Percentiles rank a stretch among this genome's conserved stretches.
Evolutionary conservation across 306 rosid genomes (phyloP).

Genomic region (Parietaria judaica): DNA sequence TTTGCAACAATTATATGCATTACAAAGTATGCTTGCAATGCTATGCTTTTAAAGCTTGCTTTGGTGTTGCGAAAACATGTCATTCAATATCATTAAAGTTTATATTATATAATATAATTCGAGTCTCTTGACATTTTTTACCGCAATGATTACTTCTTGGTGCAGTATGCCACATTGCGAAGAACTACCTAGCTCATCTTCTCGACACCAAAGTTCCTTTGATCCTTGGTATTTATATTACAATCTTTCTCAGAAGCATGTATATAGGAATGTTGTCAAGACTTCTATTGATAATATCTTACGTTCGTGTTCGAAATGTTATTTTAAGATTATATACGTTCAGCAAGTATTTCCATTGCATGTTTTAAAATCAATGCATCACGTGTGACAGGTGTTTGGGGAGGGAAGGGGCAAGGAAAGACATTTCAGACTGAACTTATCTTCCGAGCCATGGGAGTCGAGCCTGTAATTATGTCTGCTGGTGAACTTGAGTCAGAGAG

Average conservation of each 20-base stretch:
- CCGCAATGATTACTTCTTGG: conserved; percentile 12
- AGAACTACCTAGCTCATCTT: conserved; percentile 72
- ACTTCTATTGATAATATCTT: too few relatives aligned
- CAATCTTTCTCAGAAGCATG: conserved; percentile 4
- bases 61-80: not conserved
- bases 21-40: not conserved
- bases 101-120: not conserved
- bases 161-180: conserved; percentile 79
- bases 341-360: too few relatives aligned
- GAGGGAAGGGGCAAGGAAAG: conserved; percentile 98
- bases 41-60: not conserved
- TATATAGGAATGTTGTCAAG: too few relatives aligned
- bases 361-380: too few relatives aligned
- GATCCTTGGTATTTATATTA: conserved; percentile 64
- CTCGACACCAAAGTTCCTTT: conserved; percentile 78
- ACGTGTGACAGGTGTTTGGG: conserved; percentile 68
- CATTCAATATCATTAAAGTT: not conserved
- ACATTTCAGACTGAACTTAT: conserved; percentile 95
- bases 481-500: conserved; percentile 96
- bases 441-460: conserved; percentile 89
- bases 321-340: too few relatives aligned
- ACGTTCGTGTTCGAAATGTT: too few relatives aligned
- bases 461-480: conserved; percentile 92
- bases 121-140: not conserved
- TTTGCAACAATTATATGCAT: not conserved